Evolutionary conservation across 2,329 filamentous ascomycete species (phyloP).

Genomic region (Cadophora luteo-olivacea): DNA sequence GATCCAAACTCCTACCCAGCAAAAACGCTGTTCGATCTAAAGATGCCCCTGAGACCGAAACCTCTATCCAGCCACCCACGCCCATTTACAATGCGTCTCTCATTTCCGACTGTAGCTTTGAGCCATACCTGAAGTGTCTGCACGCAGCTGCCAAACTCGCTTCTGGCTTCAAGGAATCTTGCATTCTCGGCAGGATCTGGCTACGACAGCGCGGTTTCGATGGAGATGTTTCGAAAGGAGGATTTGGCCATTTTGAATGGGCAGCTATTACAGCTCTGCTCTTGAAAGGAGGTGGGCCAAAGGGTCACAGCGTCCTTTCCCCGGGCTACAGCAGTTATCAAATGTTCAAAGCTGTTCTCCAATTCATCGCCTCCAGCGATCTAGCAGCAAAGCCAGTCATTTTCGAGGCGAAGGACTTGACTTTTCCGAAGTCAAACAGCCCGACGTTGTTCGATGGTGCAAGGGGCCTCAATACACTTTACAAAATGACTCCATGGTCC

Average conservation of each 20-base stretch:
- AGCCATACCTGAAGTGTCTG: slow-evolving; percentile 77
- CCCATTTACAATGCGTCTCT: slow-evolving; percentile 90
- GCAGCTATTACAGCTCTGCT: slow-evolving; percentile 79
- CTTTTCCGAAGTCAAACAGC: slow-evolving; percentile 50
- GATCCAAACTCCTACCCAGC: slow-evolving; percentile 71
- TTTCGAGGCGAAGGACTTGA: slow-evolving; percentile 52
- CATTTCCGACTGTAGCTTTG: slow-evolving; percentile 76
- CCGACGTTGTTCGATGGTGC: slow-evolving; percentile 82
- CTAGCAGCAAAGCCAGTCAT: slow-evolving; percentile 70
- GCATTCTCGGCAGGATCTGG: slow-evolving; percentile 87
- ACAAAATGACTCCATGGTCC: slow-evolving; percentile 90
- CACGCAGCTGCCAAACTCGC: slow-evolving; percentile 68
- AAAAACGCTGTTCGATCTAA: slow-evolving; percentile 73
- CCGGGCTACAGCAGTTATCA: slow-evolving; percentile 88
- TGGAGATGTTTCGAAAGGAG: slow-evolving; percentile 72
- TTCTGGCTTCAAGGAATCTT: slow-evolving; percentile 74
- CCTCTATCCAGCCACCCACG: slow-evolving; percentile 57
- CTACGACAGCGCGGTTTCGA: slow-evolving; percentile 85
- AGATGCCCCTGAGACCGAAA: slow-evolving; percentile 52
- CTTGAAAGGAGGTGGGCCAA: slow-evolving; percentile 76
- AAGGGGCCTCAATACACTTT: slow-evolving; percentile 80
- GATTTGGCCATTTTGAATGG: slow-evolving; percentile 96
- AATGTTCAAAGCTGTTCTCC: slow-evolving; percentile 92
- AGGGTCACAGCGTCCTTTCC: slow-evolving; percentile 75
- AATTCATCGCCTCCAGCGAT: slow-evolving; percentile 80